Evolutionary conservation across 768 basidiomycete species (phyloP).

Genomic region (Boletus barrowsii): DNA sequence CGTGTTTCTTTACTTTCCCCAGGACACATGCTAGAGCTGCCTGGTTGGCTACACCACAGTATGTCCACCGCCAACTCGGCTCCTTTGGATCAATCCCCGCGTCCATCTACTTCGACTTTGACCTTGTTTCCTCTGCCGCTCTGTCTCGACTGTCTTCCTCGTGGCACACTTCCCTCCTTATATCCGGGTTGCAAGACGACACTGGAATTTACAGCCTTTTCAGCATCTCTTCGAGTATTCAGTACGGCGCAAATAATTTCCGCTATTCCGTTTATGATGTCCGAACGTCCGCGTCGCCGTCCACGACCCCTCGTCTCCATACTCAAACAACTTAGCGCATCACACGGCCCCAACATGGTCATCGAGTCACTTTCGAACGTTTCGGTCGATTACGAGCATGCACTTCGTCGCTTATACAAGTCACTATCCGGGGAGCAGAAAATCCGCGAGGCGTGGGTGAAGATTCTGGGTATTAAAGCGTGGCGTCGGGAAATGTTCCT

Average conservation of each 20-base stretch:
- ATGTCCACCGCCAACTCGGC: neutral
- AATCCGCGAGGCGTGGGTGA: conserved; percentile 11
- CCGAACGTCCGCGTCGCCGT: conserved; percentile 33
- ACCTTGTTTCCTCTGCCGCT: conserved; percentile 10
- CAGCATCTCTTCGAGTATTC: conserved; percentile 32
- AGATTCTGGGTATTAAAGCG: conserved; percentile 29
- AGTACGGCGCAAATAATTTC: conserved; percentile 40
- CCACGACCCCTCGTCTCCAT: conserved; percentile 37
- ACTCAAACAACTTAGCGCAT: conserved; percentile 34
- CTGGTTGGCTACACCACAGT: neutral
- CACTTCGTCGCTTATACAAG: conserved; percentile 8
- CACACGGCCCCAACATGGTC: conserved; percentile 18
- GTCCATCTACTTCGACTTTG: conserved; percentile 3
- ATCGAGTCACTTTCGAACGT: conserved; percentile 40
- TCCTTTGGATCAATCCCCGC: conserved; percentile 12
- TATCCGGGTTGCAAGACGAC: conserved; percentile 16
- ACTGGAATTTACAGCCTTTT: conserved; percentile 40
- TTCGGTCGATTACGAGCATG: conserved; percentile 33
- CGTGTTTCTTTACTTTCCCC: neutral
- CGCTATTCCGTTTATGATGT: conserved; percentile 42
- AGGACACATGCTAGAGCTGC: neutral
- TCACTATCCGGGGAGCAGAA: conserved; percentile 8
- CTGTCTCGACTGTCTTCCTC: conserved; percentile 24
- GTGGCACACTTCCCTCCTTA: conserved; percentile 10
- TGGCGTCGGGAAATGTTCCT: conserved; percentile 50